These are phyloP conservation scores for Penicillium lagena DNA, from an alignment of 495 filamentous ascomycete genomes.

Conservation along the genomic window DNA sequence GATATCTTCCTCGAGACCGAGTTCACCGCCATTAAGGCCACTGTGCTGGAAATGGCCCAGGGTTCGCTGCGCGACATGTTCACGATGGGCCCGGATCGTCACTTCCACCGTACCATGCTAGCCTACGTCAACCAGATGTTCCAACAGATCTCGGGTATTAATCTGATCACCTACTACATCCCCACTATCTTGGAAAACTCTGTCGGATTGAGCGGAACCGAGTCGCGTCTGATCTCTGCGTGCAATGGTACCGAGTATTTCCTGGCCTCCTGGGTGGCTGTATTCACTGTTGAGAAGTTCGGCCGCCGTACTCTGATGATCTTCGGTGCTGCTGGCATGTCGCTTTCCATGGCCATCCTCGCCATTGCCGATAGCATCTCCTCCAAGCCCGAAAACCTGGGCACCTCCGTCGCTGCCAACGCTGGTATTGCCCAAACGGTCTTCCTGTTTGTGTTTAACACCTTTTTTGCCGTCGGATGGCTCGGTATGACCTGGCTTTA, in stretches of 20 bases:
- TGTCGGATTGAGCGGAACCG: constrained; percentile 46
- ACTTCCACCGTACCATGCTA: constrained; percentile 65
- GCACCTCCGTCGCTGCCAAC: constrained; percentile 17
- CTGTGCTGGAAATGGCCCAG: constrained; percentile 64
- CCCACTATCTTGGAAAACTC: constrained; percentile 56
- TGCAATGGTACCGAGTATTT: constrained; percentile 72
- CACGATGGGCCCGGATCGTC: constrained; percentile 63
- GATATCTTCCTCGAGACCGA: constrained; percentile 55
- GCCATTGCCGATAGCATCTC: constrained; percentile 39
- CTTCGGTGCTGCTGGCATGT: constrained; percentile 65
- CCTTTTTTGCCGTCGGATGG: constrained; percentile 74
- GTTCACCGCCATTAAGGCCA: constrained; percentile 68
- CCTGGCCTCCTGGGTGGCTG: constrained; percentile 62
- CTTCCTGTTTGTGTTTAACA: constrained; percentile 70
- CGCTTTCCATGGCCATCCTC: constrained; percentile 60
- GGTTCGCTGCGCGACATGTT: constrained; percentile 63
- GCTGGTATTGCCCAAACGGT: constrained; percentile 45
- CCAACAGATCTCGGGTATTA: constrained; percentile 72
- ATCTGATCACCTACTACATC: constrained; percentile 70
- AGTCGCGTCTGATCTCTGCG: constrained; percentile 63
- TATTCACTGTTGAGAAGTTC: constrained; percentile 63
- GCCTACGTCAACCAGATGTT: constrained; percentile 75
- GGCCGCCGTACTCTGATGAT: constrained; percentile 69
- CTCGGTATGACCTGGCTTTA: constrained; percentile 71
- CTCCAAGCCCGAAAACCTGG: constrained; percentile 11